Evolutionary conservation across 768 basidiomycete genomes (phyloP).

Genomic region (Auricularia sp.): DNA sequence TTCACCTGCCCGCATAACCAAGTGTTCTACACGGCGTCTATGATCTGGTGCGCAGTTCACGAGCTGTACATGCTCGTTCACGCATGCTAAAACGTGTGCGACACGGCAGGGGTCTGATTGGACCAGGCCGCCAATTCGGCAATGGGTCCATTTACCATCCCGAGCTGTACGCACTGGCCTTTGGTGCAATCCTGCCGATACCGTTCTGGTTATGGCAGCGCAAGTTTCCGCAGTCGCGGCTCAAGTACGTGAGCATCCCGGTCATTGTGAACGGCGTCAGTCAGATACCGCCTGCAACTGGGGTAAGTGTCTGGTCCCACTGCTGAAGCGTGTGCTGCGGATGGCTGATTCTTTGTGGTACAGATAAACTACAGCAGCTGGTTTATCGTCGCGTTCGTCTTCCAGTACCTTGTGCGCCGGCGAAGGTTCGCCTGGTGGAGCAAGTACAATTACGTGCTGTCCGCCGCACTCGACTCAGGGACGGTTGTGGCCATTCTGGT

Average conservation of each 20-base stretch:
- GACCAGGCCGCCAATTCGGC: slow-evolving; percentile 32
- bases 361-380: slow-evolving; percentile 34
- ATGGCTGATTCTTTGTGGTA: background rate
- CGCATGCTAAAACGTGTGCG: background rate
- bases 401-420: slow-evolving; percentile 34
- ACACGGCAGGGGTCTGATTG: slow-evolving; percentile 31
- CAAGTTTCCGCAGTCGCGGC: slow-evolving; percentile 22
- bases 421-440: slow-evolving; percentile 37
- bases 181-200: slow-evolving; percentile 31
- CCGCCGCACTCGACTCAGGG: slow-evolving; percentile 31
- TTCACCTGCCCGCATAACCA: slow-evolving; percentile 30
- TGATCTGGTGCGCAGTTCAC: slow-evolving; percentile 26
- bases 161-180: slow-evolving; percentile 26
- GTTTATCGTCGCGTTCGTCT: slow-evolving; percentile 33
- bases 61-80: background rate
- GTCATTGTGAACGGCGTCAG: slow-evolving; percentile 31
- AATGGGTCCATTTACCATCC: slow-evolving; percentile 26
- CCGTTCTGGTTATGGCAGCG: slow-evolving; percentile 28
- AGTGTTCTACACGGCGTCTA: slow-evolving; percentile 29
- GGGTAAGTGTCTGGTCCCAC: slow-evolving; percentile 7
- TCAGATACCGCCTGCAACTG: slow-evolving; percentile 34
- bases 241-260: slow-evolving; percentile 28
- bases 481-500: slow-evolving; percentile 29
- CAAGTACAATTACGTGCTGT: slow-evolving; percentile 41
- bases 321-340: background rate